phyloP scores from a whole-genome alignment of 805 yeast species.

The Pichia phayaonensis region DNA sequence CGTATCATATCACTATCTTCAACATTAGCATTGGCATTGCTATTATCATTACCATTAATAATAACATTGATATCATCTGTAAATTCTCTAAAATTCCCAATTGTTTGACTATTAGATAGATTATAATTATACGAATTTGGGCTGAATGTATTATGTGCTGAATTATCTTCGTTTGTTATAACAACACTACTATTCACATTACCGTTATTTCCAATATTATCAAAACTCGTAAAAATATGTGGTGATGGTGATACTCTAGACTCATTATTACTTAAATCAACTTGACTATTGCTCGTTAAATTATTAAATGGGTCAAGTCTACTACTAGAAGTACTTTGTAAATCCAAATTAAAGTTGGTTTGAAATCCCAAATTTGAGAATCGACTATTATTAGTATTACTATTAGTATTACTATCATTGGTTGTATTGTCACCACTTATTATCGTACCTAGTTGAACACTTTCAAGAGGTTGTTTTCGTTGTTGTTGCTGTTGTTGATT shows the following conservation, averaged over 20 bases:
- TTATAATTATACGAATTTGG: conserved; percentile 20
- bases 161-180: conserved; percentile 3
- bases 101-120: conserved; percentile 25
- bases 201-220: neutral
- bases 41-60: no score
- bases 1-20: neutral
- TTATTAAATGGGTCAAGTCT: neutral
- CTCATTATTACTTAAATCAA: neutral
- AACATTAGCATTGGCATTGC: no score
- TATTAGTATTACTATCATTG: no score
- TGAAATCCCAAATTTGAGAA: neutral
- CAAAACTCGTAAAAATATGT: neutral
- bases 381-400: neutral
- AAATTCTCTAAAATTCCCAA: conserved; percentile 18
- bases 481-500: no score
- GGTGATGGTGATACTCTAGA: neutral
- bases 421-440: neutral
- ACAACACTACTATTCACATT: neutral
- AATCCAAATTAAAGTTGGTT: neutral
- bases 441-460: neutral
- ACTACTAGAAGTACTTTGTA: neutral
- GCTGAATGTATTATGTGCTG: conserved; percentile 23
- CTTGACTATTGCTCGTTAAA: neutral
- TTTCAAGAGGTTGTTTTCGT: neutral
- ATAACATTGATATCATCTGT: neutral